phyloP scores from a whole-genome alignment of 371 early-diverging fungal species.

The Zychaea mexicana region DNA sequence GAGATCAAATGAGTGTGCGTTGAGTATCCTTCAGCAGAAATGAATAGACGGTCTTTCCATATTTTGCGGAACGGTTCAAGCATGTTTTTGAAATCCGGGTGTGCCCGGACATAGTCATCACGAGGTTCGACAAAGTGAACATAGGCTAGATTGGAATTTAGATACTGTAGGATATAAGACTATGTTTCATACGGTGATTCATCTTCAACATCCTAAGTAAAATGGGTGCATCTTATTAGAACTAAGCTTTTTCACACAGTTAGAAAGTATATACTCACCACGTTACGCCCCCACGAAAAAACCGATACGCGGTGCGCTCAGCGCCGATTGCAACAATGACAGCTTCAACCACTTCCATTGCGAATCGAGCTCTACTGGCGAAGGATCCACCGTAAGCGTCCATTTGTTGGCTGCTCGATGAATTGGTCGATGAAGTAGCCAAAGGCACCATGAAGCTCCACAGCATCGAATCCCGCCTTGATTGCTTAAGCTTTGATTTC shows the following conservation, averaged over 20 bases:
- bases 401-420: slow-evolving; percentile 50
- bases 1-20: slow-evolving; percentile 11
- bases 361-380: slow-evolving; percentile 55
- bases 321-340: slow-evolving; percentile 20
- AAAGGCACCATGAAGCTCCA: slow-evolving; percentile 59
- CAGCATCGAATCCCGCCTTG: slow-evolving; percentile 40
- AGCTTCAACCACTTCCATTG: slow-evolving; percentile 41
- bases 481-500: slow-evolving; percentile 59
- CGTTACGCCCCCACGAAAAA: slow-evolving; percentile 15
- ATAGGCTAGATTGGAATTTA: slow-evolving; percentile 34
- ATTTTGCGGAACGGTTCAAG: slow-evolving; percentile 29
- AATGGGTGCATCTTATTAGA: background rate
- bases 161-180: slow-evolving; percentile 18
- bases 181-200: slow-evolving; percentile 38
- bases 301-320: slow-evolving; percentile 18
- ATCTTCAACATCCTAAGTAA: slow-evolving; percentile 25
- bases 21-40: slow-evolving; percentile 32
- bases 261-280: background rate
- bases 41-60: slow-evolving; percentile 35
- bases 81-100: slow-evolving; percentile 6
- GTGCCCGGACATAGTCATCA: slow-evolving; percentile 8
- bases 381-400: slow-evolving; percentile 61
- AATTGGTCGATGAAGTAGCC: slow-evolving; percentile 60
- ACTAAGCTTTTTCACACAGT: too few relatives aligned
- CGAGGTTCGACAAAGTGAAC: slow-evolving; percentile 42